A percentile compares a stretch with the other conserved stretches of the same genome.
Conservation (phyloP, 2,329 filamentous ascomycete species). For the Cylindrodendrum hubeiense region DNA sequence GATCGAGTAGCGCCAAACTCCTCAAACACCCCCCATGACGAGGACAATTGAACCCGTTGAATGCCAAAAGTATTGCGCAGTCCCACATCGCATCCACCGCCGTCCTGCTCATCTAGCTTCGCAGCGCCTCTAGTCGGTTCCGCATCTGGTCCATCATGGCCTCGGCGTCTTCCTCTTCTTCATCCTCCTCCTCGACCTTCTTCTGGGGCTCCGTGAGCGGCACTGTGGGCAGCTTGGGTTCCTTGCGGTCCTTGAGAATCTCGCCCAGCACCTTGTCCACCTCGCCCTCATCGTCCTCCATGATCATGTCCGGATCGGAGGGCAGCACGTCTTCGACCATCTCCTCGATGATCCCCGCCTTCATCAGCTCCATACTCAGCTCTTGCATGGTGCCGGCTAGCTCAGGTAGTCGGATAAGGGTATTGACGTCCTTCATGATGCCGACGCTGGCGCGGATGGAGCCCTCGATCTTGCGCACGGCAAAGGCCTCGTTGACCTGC, state of each 20-base stretch:
- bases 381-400: constrained; percentile 91
- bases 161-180: constrained; percentile 81
- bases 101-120: constrained; percentile 69
- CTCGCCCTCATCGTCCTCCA: constrained; percentile 84
- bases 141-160: constrained; percentile 95
- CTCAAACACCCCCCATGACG: constrained; percentile 4
- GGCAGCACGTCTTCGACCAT: constrained; percentile 92
- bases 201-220: constrained; percentile 68
- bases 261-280: constrained; percentile 95
- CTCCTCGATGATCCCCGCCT: constrained; percentile 97
- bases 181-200: constrained; percentile 62
- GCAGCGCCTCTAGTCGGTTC: constrained; percentile 87
- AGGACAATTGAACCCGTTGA: not conserved
- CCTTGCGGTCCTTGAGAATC: constrained; percentile 85
- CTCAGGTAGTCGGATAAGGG: constrained; percentile 84
- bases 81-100: not conserved
- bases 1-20: constrained; percentile 24
- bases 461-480: constrained; percentile 94
- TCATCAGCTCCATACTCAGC: constrained; percentile 87
- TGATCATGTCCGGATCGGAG: constrained; percentile 77
- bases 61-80: not conserved
- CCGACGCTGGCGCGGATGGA: constrained; percentile 87
- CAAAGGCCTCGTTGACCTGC: constrained; percentile 98
- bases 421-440: constrained; percentile 98
- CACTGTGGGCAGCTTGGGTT: constrained; percentile 66